These are phyloP conservation scores for Aspergillus unguis DNA, from an alignment of 2,329 filamentous ascomycete genomes.

Conservation along the genomic window DNA sequence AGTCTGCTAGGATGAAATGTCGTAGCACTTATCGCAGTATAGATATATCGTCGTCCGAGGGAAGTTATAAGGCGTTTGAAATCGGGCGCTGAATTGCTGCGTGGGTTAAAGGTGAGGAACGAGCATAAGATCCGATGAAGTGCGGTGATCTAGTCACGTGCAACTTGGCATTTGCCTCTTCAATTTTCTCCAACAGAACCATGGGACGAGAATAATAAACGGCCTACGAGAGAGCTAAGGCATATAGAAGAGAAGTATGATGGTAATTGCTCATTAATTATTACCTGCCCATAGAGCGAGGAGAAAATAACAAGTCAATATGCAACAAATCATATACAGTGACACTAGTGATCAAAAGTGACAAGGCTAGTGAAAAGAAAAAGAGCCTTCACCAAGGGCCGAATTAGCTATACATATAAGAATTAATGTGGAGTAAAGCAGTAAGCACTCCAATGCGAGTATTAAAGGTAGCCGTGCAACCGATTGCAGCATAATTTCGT, in stretches of 20 bases:
- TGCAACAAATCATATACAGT: slow-evolving; percentile 20
- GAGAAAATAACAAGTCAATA: too few species aligned
- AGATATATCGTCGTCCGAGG: not conserved
- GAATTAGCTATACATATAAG: slow-evolving; percentile 10
- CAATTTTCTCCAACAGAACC: slow-evolving; percentile 6
- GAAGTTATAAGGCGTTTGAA: not conserved
- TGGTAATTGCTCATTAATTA: too few species aligned
- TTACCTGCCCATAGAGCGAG: too few species aligned
- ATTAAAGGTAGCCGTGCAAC: slow-evolving; percentile 3
- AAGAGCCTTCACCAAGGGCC: not conserved
- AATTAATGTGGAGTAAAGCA: not conserved
- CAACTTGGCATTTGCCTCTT: slow-evolving; percentile 15
- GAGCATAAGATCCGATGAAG: not conserved
- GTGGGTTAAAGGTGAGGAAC: not conserved
- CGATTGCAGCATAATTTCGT: slow-evolving; percentile 18
- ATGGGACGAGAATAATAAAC: not conserved
- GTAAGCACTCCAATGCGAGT: slow-evolving; percentile 1
- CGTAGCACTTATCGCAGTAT: too few species aligned
- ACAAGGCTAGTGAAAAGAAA: not conserved
- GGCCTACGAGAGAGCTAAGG: too few species aligned
- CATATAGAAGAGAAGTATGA: too few species aligned
- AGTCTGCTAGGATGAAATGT: not conserved
- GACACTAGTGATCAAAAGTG: slow-evolving; percentile 1
- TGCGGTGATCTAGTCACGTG: slow-evolving; percentile 13
- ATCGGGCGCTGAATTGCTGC: not conserved